Base-by-base conservation (phyloP, 345 rosid species). In the Populus alba region DNA sequence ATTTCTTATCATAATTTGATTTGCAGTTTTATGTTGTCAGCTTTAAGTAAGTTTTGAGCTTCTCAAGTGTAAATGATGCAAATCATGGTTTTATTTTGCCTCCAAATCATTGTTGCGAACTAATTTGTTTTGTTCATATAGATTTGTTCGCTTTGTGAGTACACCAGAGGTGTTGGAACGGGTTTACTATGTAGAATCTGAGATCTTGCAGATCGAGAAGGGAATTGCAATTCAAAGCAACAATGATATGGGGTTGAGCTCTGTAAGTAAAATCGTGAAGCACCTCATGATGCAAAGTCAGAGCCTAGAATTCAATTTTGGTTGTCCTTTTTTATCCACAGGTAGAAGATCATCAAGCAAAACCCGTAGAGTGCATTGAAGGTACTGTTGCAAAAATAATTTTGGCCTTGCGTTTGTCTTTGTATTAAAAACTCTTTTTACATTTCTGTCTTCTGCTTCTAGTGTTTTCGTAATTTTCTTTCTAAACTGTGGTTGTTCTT, bases 91-190 rank as follows among this genome's bases (percentile, higher is more conserved):
- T 51, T 22, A 31, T 18, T 33, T 35, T 33, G 23, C 69, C 27
- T 16, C 39, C 37, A 63, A 37, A 61, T n/a, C 67, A 72, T 6
- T 68, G 38, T 20, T 45, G 39, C 3, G 25, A 72, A 57, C 77
- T 86, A 62, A 61, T 80, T 47, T 66, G 49, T 77, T 75, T 72
- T 76, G 47, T 43, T 13, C 70, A 69, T 79, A 65, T 80, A 96
- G 99, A 93, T 96, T 94, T 91, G 99, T 96, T 75, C 99, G 99
- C 35, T 96, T 96, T 84, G 98, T 96, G 78, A 96, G 95, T 80
- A 94, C 92, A 79, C 98, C 98, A 0, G 98, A 92, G 88, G 81
- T 94, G 47, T 74, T 96, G 80, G 98, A 96, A 77, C 86, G 98
- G 69, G 97, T 92, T 53, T 82, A 91, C 75, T 84, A 88, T 17